Base-by-base conservation (phyloP, 2,329 filamentous ascomycete genomes). In the Blumeria hordei region DNA sequence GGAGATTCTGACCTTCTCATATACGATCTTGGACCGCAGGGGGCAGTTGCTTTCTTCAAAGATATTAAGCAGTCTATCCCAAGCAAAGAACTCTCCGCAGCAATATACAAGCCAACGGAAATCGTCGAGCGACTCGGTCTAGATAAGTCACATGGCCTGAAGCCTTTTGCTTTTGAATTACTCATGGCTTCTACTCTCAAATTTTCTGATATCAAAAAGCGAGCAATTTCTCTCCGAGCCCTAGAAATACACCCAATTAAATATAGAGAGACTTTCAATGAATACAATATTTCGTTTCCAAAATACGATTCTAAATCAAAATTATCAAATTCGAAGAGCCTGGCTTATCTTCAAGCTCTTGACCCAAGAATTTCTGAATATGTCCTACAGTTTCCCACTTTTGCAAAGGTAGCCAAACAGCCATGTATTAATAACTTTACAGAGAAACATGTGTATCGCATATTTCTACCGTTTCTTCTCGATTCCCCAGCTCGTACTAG, bases 1-100 rank as follows among this genome's bases (percentile, higher is more conserved):
- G 81, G 79, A n/a, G 90, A 96, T 62, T 93, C 88, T 0, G 90
- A 96, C 63, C 72, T 95, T 8, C 70, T 94, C 0, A 73, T 90
- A 0, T 81, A 88, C 64, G 74, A 86, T 56, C 72, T 90, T 8
- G 81, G 80, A 0, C 52, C 64, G 0, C 59, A 72, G 1, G 82
- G 82, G 0, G 70, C 72, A 0, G 78, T 94, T 0, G 70, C 80
- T 0, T 81, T 90, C 56, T 74, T 94, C 34, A 72, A 74, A 55
- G 81, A 86, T 51, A 66, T 90, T 0, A 60, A 66, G 55, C 16
- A 32, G 18, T 14, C 55, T 7, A 32, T 37, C 6, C 16, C 28
- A 12, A 5, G 57, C 34, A 7, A 62, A 62, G 37, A 32, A 56
- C 36, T 68, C 58, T 55, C 56, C 57, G 52, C 57, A 58, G 55